Percentiles rank a stretch among this genome's conserved stretches.
Conservation (phyloP, 352 stramenopile genomes). For the Phytophthora europaea region DNA sequence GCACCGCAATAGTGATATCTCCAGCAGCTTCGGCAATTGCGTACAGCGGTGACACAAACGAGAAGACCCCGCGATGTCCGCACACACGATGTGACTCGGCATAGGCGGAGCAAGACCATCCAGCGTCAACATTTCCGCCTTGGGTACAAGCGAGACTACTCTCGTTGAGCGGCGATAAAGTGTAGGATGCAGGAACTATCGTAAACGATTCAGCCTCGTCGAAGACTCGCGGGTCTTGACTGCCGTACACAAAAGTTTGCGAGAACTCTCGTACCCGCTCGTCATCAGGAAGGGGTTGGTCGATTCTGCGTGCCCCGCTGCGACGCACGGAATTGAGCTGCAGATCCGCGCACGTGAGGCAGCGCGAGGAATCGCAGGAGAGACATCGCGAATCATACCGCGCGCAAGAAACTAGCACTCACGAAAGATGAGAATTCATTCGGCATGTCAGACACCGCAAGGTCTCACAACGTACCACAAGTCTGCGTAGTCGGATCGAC, state of each 20-base stretch:
- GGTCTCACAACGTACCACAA: constrained; percentile 65
- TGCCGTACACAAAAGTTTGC: constrained; percentile 92
- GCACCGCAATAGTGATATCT: constrained; percentile 87
- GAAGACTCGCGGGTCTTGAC: constrained; percentile 90
- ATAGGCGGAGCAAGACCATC: constrained; percentile 70
- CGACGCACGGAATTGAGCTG: constrained; percentile 93
- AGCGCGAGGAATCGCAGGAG: constrained; percentile 79
- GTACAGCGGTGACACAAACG: constrained; percentile 90
- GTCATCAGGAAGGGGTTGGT: constrained; percentile 87
- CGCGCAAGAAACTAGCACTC: constrained; percentile 74
- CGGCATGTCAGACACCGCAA: background rate
- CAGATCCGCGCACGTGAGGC: constrained; percentile 92
- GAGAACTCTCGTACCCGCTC: constrained; percentile 92
- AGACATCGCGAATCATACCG: constrained; percentile 93
- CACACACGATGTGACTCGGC: constrained; percentile 89
- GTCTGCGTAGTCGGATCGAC: constrained; percentile 69
- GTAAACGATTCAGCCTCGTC: constrained; percentile 93
- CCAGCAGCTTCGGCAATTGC: constrained; percentile 73
- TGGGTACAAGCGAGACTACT: constrained; percentile 67
- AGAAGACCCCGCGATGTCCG: constrained; percentile 91
- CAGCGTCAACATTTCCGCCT: constrained; percentile 59
- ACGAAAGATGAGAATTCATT: background rate
- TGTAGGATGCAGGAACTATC: constrained; percentile 39
- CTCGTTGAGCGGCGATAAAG: constrained; percentile 57
- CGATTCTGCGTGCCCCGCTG: constrained; percentile 80